phyloP scores from a whole-genome alignment of 1,284 basidiomycete species.

The Volvariella surrecta region DNA sequence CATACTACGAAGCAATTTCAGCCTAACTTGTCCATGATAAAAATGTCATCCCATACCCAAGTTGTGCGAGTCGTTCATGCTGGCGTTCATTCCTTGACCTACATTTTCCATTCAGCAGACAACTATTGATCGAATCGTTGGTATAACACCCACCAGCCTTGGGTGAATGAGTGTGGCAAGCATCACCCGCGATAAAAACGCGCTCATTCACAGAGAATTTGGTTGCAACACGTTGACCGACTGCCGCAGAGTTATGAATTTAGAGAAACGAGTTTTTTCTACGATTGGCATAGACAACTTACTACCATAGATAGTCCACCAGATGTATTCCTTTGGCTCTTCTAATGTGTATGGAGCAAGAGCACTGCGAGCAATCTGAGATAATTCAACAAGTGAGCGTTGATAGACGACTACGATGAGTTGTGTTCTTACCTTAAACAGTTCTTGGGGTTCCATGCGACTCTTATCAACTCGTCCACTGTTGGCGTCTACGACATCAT shows the following conservation, averaged over 20 bases:
- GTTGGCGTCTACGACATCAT: constrained; percentile 35
- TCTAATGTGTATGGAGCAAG: constrained; percentile 62
- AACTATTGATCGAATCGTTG: too few relatives aligned
- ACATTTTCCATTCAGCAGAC: too few relatives aligned
- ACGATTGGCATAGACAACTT: constrained; percentile 13
- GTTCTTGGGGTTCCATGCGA: constrained; percentile 47
- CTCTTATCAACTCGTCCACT: constrained; percentile 57
- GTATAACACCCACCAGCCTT: constrained; percentile 41
- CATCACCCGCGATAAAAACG: constrained; percentile 77
- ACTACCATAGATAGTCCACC: constrained; percentile 79
- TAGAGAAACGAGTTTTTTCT: not conserved
- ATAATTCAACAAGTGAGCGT: not conserved
- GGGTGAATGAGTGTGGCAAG: constrained; percentile 81
- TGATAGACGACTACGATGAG: not conserved
- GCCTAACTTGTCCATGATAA: not conserved
- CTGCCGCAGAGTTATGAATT: constrained; percentile 19
- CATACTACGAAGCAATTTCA: constrained; percentile 35
- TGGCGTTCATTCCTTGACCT: constrained; percentile 72
- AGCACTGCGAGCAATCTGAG: constrained; percentile 52
- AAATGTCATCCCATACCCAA: constrained; percentile 33
- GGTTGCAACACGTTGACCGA: constrained; percentile 71
- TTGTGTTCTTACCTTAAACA: constrained; percentile 43
- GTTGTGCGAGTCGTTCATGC: constrained; percentile 81
- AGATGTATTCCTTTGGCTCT: constrained; percentile 51
- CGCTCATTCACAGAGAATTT: constrained; percentile 59